Evolutionary conservation across 2,329 filamentous ascomycete species (phyloP).

Genomic region (Aspergillus arachidicola): DNA sequence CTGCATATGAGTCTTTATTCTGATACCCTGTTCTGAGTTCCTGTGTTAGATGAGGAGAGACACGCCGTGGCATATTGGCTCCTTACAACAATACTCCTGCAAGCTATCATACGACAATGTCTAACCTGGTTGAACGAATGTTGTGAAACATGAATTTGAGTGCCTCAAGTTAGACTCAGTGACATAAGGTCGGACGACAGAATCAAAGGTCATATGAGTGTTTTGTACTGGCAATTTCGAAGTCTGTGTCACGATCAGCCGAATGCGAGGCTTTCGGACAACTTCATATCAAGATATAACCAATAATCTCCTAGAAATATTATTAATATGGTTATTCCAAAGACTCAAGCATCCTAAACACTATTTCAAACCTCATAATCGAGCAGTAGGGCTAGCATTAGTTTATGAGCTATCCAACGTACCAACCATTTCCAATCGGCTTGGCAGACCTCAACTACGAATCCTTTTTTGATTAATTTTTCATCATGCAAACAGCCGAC

Average conservation of each 20-base stretch:
- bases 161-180: background rate
- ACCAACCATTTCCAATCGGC: background rate
- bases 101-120: background rate
- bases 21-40: too few relatives aligned
- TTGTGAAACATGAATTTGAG: background rate
- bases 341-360: background rate
- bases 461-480: too few relatives aligned
- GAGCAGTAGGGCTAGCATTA: background rate
- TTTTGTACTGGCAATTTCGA: background rate
- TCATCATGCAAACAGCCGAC: too few relatives aligned
- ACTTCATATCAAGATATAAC: background rate
- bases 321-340: background rate
- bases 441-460: too few relatives aligned
- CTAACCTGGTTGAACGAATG: background rate
- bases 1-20: too few relatives aligned
- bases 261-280: background rate
- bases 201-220: background rate
- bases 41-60: too few relatives aligned
- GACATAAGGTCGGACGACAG: background rate
- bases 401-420: background rate
- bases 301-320: background rate
- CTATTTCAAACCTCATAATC: background rate
- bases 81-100: too few relatives aligned
- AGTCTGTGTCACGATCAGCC: background rate
- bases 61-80: too few relatives aligned